A percentile compares a stretch with the other conserved stretches of the same genome.
Evolutionary conservation across 2,329 filamentous ascomycete species (phyloP).

Genomic region (Xylaria polymorpha): DNA sequence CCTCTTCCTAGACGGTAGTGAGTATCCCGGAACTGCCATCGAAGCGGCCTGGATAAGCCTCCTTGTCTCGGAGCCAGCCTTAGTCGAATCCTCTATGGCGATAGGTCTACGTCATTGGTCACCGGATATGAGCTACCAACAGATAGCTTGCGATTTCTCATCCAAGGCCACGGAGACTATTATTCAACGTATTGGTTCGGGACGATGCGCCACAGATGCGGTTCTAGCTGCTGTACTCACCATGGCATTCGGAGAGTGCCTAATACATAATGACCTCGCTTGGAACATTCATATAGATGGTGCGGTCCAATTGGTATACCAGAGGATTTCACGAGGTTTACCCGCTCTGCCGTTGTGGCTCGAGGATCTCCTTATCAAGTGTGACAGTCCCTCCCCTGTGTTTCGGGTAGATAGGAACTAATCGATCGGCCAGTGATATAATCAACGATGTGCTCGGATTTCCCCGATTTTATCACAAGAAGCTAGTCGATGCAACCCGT

Average conservation of each 20-base stretch:
- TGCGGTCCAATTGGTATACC: constrained; percentile 33
- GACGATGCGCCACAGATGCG: constrained; percentile 38
- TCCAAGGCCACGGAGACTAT: constrained; percentile 41
- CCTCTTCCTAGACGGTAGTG: constrained; percentile 28
- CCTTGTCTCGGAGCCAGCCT: constrained; percentile 43
- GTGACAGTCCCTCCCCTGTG: not conserved
- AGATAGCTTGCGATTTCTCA: constrained; percentile 36
- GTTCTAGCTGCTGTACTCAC: constrained; percentile 44
- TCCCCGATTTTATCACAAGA: constrained; percentile 36
- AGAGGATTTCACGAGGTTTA: constrained; percentile 29
- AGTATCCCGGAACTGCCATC: constrained; percentile 21
- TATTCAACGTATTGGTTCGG: constrained; percentile 39
- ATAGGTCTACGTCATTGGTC: constrained; percentile 43
- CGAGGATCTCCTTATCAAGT: constrained; percentile 26
- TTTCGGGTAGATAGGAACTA: not conserved
- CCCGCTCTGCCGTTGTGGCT: constrained; percentile 24
- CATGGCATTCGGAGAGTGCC: constrained; percentile 44
- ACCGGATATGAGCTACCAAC: constrained; percentile 38
- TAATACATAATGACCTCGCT: constrained; percentile 34
- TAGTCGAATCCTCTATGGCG: constrained; percentile 44
- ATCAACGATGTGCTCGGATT: constrained; percentile 36
- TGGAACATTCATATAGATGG: constrained; percentile 45
- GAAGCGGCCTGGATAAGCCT: constrained; percentile 45
- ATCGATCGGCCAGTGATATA: constrained; percentile 28
- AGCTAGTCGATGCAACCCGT: constrained; percentile 16